These are phyloP conservation scores for Trichoderma koningiopsis DNA, from an alignment of 2,329 filamentous ascomycete genomes.

Conservation along the genomic window DNA sequence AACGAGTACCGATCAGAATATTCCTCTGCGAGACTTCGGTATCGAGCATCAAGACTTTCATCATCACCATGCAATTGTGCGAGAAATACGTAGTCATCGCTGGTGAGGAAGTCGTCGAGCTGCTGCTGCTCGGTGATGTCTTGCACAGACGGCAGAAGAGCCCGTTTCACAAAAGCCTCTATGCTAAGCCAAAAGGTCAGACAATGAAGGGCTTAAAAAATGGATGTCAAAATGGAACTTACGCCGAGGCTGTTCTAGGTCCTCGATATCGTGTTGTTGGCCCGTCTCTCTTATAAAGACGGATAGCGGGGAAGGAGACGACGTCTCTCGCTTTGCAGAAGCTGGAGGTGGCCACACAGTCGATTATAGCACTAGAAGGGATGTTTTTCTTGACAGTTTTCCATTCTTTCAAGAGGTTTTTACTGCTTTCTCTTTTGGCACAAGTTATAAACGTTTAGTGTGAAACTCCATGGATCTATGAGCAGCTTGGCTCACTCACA, in stretches of 20 bases:
- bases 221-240: background rate
- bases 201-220: background rate
- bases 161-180: conserved; percentile 35
- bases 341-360: conserved; percentile 42
- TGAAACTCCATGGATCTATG: background rate
- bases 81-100: conserved; percentile 48
- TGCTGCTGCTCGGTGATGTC: conserved; percentile 14
- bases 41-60: conserved; percentile 36
- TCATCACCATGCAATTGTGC: conserved; percentile 40
- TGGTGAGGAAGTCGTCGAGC: conserved; percentile 38
- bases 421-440: conserved; percentile 25
- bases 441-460: background rate
- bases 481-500: conserved; percentile 22
- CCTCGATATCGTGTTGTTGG: conserved; percentile 47
- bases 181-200: conserved; percentile 34
- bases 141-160: conserved; percentile 32
- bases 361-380: conserved; percentile 39
- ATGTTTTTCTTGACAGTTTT: conserved; percentile 16
- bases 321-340: conserved; percentile 48
- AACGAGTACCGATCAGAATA: conserved; percentile 49
- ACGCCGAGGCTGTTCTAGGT: conserved; percentile 44
- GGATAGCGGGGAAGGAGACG: conserved; percentile 50
- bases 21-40: conserved; percentile 38
- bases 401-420: conserved; percentile 30
- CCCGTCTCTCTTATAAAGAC: conserved; percentile 44